A percentile compares a stretch with the other conserved stretches of the same genome.
Conservation (phyloP, 2,329 filamentous ascomycete genomes). For the Pseudogymnoascus sp. region DNA sequence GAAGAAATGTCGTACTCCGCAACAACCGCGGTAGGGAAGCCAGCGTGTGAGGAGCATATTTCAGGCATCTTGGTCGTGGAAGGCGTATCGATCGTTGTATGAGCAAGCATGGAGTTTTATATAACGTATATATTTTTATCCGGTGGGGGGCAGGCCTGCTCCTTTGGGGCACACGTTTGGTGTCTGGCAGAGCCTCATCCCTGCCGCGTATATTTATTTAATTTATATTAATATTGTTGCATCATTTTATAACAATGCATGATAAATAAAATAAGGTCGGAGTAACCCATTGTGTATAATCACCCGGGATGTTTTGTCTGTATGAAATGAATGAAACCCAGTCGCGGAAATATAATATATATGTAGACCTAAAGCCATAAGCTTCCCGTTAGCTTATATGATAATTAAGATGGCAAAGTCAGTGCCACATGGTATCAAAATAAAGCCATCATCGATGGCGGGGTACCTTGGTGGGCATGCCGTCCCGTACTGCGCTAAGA, state of each 20-base stretch:
- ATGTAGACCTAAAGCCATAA: not conserved
- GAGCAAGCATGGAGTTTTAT: not conserved
- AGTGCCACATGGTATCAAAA: not conserved
- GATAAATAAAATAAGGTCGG: not conserved
- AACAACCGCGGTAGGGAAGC: not conserved
- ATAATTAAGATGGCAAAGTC: not conserved
- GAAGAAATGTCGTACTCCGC: not conserved
- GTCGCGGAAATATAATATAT: not conserved
- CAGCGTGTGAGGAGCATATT: not conserved
- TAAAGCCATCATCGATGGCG: not conserved
- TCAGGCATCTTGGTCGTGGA: not conserved
- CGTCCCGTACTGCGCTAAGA: not conserved
- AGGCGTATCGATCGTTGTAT: not conserved
- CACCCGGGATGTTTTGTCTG: no score
- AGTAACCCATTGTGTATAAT: no score
- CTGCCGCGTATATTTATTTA: not conserved
- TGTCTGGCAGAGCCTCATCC: not conserved
- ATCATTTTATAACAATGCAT: not conserved
- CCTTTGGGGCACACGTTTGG: not conserved
- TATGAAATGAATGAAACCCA: no score
- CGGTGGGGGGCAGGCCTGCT: not conserved
- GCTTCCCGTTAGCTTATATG: not conserved
- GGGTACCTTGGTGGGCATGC: slow-evolving; percentile 1
- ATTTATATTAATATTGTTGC: not conserved
- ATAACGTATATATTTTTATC: not conserved